A percentile compares a stretch with the other conserved stretches of the same genome.
Conservation (phyloP, 257 asterid genomes). For the Nicotiana otophora region DNA sequence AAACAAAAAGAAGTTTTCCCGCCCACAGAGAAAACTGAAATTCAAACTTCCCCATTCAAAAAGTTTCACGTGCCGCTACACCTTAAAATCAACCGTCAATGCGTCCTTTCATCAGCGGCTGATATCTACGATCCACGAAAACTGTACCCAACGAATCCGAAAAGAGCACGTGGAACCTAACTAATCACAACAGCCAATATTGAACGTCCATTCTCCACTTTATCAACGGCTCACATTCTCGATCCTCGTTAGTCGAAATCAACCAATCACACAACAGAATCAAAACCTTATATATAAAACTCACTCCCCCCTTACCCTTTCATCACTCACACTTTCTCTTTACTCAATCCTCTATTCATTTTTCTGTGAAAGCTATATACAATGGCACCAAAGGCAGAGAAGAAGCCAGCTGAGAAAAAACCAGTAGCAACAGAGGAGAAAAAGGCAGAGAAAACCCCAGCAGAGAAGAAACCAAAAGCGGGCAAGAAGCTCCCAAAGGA, state of each 20-base stretch:
- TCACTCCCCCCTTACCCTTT: neutral
- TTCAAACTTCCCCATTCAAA: neutral
- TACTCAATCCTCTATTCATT: too few species aligned
- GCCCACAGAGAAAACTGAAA: neutral
- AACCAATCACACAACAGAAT: neutral
- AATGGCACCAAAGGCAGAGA: neutral
- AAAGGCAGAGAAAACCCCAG: neutral
- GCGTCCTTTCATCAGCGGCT: too few species aligned
- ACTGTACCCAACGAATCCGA: neutral
- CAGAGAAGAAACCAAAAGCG: neutral
- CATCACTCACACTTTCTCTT: too few species aligned
- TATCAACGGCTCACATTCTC: neutral
- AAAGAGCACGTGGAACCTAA: neutral
- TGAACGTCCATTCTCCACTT: neutral
- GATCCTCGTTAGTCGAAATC: neutral
- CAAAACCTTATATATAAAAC: neutral
- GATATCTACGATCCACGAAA: neutral
- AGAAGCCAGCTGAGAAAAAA: neutral
- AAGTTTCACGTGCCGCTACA: too few species aligned
- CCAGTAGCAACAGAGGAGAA: neutral
- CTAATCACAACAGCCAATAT: neutral
- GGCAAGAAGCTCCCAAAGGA: neutral
- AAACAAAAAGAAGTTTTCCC: neutral
- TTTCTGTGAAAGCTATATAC: neutral
- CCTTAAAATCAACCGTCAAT: too few species aligned